Evolutionary conservation across 257 asterid genomes (phyloP).

Genomic region (Salvia hispanica): DNA sequence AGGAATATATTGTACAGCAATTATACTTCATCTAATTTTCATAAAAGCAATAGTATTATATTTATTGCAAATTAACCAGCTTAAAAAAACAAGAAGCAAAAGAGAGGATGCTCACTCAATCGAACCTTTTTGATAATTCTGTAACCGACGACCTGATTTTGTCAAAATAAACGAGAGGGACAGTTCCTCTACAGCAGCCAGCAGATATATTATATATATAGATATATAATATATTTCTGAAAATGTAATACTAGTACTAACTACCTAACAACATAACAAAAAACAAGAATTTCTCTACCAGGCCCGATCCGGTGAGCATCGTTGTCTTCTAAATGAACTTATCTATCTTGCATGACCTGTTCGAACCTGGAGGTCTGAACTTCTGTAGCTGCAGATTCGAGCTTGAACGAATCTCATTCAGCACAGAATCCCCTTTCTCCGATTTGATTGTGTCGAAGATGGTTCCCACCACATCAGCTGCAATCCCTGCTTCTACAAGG

Average conservation of each 20-base stretch:
- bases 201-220: conserved; percentile 17
- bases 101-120: conserved; percentile 23
- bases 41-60: neutral
- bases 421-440: conserved; percentile 58
- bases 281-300: conserved; percentile 26
- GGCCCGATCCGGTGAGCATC: conserved; percentile 36
- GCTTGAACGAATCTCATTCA: conserved; percentile 51
- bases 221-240: conserved; percentile 24
- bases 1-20: neutral
- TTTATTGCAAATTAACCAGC: neutral
- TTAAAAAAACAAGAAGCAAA: neutral
- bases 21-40: too few species aligned
- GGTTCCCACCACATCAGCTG: conserved; percentile 54
- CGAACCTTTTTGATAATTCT: conserved; percentile 35
- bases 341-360: conserved; percentile 41
- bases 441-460: conserved; percentile 47
- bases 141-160: conserved; percentile 28
- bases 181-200: conserved; percentile 21
- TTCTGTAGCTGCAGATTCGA: conserved; percentile 50
- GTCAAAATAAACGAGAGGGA: conserved; percentile 31
- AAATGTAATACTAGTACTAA: conserved; percentile 17
- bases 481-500: conserved; percentile 62
- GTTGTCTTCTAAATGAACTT: conserved; percentile 40
- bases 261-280: conserved; percentile 15
- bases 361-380: conserved; percentile 50